Evolutionary conservation across 108 stramenopile species (phyloP), one percentile per base, ranked within the genome.

Genomic region (Pseudonitzschia delicatissima): DNA sequence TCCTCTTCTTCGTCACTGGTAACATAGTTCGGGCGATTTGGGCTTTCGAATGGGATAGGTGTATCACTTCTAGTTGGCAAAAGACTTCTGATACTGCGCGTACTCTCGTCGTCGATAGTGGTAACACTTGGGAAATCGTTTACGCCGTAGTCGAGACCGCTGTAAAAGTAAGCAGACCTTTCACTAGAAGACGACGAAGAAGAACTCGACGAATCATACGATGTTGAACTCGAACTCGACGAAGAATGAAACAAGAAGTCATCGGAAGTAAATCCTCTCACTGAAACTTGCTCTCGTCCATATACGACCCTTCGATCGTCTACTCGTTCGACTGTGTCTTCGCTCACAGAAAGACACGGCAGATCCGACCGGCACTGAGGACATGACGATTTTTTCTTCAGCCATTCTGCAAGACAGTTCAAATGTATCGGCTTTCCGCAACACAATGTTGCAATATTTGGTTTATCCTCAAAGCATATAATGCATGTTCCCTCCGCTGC

Each of bases 351-450:
- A 29, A 79, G 64, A 4, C 64, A 57, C 13, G 79, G 79, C 7
- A 80, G 23, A n/a, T 49, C 39, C 17, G 47, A 42, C 45, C 81
- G 63, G 45, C 81, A 82, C 29, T 75, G 65, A 9, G 77, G 77
- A 64, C 77, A 82, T 8, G 51, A 60, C 13, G 40, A n/a, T 42
- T 78, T 57, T 4, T 27, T 32, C 9, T 49, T 39, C 4, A 82
- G 48, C 81, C 81, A 82, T 52, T 77, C 50, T 9, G 81, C 81
- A 35, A 82, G 57, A 45, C 81, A 82, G 64, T 77, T 78, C 35
- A 82, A 67, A 71, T 82, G 81, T 15, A 78, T 69, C n/a, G 77
- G 62, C 67, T 74, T 74, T 44, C 81, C 81, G 62, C 81, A 82
- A 67, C 81, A 82, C 26, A 82, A 60, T 2, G 81, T 78, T 5